Evolutionary conservation across 129 eudicot species (phyloP).

Genomic region (Flaveria brownii): DNA sequence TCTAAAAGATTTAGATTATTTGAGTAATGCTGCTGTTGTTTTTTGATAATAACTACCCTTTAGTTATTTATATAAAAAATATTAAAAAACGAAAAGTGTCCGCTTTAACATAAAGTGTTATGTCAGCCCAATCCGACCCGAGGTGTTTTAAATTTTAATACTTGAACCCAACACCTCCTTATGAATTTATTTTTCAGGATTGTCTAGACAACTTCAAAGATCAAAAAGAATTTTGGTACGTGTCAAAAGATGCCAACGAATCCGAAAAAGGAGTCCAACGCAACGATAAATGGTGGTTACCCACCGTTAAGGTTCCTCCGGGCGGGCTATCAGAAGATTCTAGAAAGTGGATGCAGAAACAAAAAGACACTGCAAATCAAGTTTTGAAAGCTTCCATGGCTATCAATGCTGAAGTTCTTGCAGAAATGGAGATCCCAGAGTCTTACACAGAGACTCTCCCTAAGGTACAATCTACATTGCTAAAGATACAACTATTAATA

Average conservation of each 20-base stretch:
- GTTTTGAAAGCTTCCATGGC: slow-evolving; percentile 90
- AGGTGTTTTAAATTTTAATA: not conserved
- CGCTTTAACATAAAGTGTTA: too few relatives aligned
- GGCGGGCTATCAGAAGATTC: slow-evolving; percentile 67
- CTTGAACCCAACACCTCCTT: not conserved
- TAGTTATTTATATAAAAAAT: too few relatives aligned
- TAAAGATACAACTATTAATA: slow-evolving; percentile 1
- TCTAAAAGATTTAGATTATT: not conserved
- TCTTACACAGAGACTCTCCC: slow-evolving; percentile 72
- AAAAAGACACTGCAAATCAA: slow-evolving; percentile 81
- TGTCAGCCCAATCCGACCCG: too few relatives aligned
- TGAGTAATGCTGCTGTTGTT: not conserved
- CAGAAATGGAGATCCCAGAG: slow-evolving; percentile 83
- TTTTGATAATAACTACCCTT: not conserved
- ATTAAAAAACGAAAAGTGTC: too few relatives aligned
- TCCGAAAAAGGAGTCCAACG: slow-evolving; percentile 70
- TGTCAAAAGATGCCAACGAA: slow-evolving; percentile 68
- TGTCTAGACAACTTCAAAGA: slow-evolving; percentile 68
- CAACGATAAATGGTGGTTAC: slow-evolving; percentile 83
- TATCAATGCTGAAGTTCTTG: slow-evolving; percentile 71
- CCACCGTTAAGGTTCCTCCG: slow-evolving; percentile 71
- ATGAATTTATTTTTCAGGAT: slow-evolving; percentile 44
- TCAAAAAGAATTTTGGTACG: slow-evolving; percentile 61
- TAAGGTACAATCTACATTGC: slow-evolving; percentile 31
- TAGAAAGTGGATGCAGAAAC: slow-evolving; percentile 60